phyloP scores from a whole-genome alignment of 345 rosid genomes.

The Moringa oleifera region DNA sequence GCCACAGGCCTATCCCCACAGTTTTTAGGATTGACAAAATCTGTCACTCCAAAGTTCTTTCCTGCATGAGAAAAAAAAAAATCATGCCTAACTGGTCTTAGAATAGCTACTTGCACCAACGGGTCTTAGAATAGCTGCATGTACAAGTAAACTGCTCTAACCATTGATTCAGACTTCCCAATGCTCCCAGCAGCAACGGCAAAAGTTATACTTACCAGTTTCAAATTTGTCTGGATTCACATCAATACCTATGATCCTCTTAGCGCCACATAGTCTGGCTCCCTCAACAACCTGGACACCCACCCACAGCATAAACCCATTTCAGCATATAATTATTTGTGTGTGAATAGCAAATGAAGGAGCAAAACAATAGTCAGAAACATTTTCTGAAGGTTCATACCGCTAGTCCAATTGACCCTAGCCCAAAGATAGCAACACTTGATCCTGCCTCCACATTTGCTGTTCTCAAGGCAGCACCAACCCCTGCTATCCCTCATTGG shows the following conservation, averaged over 20 bases:
- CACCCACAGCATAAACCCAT: constrained; percentile 1
- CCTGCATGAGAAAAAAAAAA: constrained; percentile 29
- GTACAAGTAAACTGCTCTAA: not conserved
- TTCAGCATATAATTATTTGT: not conserved
- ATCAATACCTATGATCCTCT: constrained; percentile 75
- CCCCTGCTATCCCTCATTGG: constrained; percentile 34
- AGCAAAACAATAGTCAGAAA: not conserved
- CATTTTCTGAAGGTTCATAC: constrained; percentile 29
- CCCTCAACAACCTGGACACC: constrained; percentile 75
- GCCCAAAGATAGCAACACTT: constrained; percentile 79
- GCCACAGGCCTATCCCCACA: constrained; percentile 43
- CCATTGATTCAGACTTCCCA: not conserved
- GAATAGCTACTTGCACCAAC: too few species aligned
- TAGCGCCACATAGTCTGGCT: constrained; percentile 70
- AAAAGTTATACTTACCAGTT: constrained; percentile 39
- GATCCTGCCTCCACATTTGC: constrained; percentile 83
- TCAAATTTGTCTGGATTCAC: constrained; percentile 57
- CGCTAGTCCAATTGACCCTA: constrained; percentile 85
- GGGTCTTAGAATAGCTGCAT: too few species aligned
- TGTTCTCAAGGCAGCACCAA: constrained; percentile 86
- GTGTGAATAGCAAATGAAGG: not conserved
- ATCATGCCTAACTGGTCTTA: not conserved
- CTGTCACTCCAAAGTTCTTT: constrained; percentile 67
- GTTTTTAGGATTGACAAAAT: constrained; percentile 53
- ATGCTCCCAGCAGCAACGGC: not conserved